Evolutionary conservation across 495 filamentous ascomycete species (phyloP), one percentile per base, ranked within the genome.

Genomic region (Glutinoglossum americanum): DNA sequence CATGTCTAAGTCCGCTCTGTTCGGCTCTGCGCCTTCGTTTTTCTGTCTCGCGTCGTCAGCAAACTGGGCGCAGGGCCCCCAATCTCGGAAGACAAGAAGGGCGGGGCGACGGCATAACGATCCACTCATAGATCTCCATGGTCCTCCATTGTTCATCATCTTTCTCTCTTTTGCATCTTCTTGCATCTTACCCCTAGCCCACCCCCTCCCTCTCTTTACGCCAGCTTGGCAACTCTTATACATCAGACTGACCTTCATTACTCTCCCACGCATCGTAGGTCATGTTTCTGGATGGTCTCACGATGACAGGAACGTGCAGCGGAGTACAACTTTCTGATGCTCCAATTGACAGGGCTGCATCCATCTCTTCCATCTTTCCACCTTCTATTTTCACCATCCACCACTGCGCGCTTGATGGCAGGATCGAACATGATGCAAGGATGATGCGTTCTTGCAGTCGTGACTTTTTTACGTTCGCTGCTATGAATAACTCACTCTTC

Each of bases 251-350:
- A n/a, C n/a, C 49, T 53, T 13, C 49, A 6, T 1, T 25, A 4
- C 49, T 32, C 26, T 8, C 49, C 11, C 47, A 17, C 44, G 15
- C n/a, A 53, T 19, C 11, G 28, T 32, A 27, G 49, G 49, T 25
- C 49, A 27, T 53, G 49, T 53, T 32, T 32, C 28, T 27, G 23
- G 23, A 21, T 5, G 28, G 25, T 53, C 49, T 32, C 25, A 32
- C 49, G 49, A 53, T 53, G 49, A 53, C 49, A 53, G 49, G 49
- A 53, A 53, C 23, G 49, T 53, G 49, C 49, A 53, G 49, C 49
- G 8, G 4, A 28, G 47, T 51, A 28, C 47, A n/a, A 51, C n/a
- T 3, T 47, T 13, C 19, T 3, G 47, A 51, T 25, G 21, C 47
- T 13, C 47, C 47, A 25, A 28, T 51, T 51, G 47, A 51, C 47